phyloP scores from a whole-genome alignment of 2,329 filamentous ascomycete species.

The Aspergillus piperis region DNA sequence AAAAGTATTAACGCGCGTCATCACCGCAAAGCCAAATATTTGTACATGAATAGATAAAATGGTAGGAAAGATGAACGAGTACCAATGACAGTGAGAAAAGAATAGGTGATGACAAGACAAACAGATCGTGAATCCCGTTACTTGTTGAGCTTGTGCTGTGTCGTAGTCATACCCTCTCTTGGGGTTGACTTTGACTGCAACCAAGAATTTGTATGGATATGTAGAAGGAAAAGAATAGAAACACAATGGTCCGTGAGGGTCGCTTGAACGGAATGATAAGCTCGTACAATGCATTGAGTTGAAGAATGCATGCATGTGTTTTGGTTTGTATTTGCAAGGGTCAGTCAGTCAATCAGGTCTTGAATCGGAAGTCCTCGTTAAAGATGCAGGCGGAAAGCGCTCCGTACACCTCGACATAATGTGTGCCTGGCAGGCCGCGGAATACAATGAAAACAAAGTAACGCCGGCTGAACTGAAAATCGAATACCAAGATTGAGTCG shows the following conservation, averaged over 20 bases:
- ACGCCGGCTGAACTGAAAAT: conserved; percentile 25
- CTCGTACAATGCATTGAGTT: conserved; percentile 4
- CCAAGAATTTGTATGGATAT: not conserved
- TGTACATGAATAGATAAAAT: conserved; percentile 2
- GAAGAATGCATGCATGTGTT: not conserved
- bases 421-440: conserved; percentile 1
- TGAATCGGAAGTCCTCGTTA: conserved; percentile 9
- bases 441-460: conserved; percentile 11
- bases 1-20: not conserved
- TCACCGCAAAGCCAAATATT: not conserved
- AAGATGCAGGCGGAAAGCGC: conserved; percentile 2
- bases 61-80: not conserved
- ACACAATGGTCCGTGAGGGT: not conserved
- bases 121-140: not conserved
- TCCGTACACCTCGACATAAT: not conserved
- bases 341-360: not conserved
- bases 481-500: conserved; percentile 24
- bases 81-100: not conserved
- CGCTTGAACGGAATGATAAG: conserved; percentile 2
- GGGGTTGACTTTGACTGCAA: not conserved
- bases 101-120: not conserved
- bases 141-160: not conserved
- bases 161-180: conserved; percentile 2
- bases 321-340: not conserved
- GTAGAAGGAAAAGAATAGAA: not conserved